Conservation (phyloP, 352 stramenopile species). For the Phytophthora tentaculata region DNA sequence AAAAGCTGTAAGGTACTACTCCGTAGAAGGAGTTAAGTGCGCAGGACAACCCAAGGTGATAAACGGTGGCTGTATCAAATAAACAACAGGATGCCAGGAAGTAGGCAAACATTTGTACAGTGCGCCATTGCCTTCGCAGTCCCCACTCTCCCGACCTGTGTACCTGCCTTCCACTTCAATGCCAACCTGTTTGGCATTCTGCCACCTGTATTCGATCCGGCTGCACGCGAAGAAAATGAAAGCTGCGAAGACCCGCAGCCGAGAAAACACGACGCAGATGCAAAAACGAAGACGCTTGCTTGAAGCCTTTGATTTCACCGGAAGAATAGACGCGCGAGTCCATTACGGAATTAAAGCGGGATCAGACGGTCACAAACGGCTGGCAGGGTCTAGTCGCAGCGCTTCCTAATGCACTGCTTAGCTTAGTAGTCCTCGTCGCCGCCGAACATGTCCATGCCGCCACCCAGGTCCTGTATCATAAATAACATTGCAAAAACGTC, state of each 20-base stretch:
- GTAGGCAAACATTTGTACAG: too few relatives aligned
- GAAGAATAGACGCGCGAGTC: slow-evolving; percentile 56
- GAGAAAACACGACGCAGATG: slow-evolving; percentile 11
- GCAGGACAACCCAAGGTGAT: too few relatives aligned
- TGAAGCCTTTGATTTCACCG: slow-evolving; percentile 41
- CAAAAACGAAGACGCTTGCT: slow-evolving; percentile 25
- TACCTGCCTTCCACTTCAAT: background rate
- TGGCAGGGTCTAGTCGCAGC: slow-evolving; percentile 40
- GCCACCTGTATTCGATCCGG: slow-evolving; percentile 1
- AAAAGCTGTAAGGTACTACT: too few relatives aligned
- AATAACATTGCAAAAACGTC: slow-evolving; percentile 7
- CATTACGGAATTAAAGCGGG: slow-evolving; percentile 58
- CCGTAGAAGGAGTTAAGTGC: too few relatives aligned
- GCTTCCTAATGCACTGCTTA: slow-evolving; percentile 40
- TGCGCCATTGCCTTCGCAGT: too few relatives aligned
- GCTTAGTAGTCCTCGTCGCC: slow-evolving; percentile 68
- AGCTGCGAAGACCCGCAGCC: slow-evolving; percentile 6
- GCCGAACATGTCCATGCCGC: slow-evolving; percentile 79
- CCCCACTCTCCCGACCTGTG: background rate
- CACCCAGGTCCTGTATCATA: slow-evolving; percentile 55
- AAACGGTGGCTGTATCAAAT: too few relatives aligned
- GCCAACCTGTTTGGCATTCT: slow-evolving; percentile 2
- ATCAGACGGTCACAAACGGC: slow-evolving; percentile 34
- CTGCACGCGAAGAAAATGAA: slow-evolving; percentile 7
- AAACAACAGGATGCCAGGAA: too few relatives aligned